Evolutionary conservation across 441 rosid species (phyloP).

Genomic region (Isatis lusitanica): DNA sequence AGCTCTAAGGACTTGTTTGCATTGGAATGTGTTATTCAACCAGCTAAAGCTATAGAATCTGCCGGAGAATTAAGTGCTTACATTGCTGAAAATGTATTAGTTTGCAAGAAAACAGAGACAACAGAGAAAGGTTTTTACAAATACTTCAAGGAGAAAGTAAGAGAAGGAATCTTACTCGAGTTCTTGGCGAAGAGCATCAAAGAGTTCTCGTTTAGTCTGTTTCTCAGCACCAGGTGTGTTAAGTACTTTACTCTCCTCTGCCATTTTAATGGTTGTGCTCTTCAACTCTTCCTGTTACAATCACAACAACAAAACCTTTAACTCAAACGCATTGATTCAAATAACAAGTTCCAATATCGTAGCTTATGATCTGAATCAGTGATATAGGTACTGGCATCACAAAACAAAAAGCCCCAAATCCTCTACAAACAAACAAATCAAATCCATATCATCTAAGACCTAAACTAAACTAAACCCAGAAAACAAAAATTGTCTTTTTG

Average conservation of each 20-base stretch:
- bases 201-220: slow-evolving; percentile 93
- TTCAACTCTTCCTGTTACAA: slow-evolving; percentile 77
- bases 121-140: background rate
- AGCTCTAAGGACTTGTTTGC: background rate
- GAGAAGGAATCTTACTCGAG: slow-evolving; percentile 60
- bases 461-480: no score
- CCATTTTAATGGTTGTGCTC: slow-evolving; percentile 90
- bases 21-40: background rate
- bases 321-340: background rate
- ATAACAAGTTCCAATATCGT: background rate
- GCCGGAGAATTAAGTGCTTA: background rate
- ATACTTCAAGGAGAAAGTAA: background rate
- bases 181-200: slow-evolving; percentile 92
- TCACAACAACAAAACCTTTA: background rate
- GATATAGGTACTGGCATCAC: background rate
- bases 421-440: no score
- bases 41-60: background rate
- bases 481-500: no score
- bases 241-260: slow-evolving; percentile 87
- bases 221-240: slow-evolving; percentile 98
- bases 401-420: background rate
- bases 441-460: no score
- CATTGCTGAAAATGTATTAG: background rate
- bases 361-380: background rate
- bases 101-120: background rate